Conservation (phyloP, 768 basidiomycete genomes). For the Termitomyces sp. region DNA sequence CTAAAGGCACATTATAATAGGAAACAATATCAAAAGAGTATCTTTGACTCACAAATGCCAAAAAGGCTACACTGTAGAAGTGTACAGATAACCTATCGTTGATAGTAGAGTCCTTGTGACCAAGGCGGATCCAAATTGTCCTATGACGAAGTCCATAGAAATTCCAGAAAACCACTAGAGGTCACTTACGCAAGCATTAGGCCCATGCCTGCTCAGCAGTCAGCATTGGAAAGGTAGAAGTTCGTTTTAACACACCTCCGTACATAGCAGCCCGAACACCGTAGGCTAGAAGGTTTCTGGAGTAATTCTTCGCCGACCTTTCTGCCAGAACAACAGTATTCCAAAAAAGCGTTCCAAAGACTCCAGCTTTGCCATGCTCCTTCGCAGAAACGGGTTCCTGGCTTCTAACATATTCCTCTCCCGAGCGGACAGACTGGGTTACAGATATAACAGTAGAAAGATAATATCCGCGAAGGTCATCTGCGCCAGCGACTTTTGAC, state of each 20-base stretch:
- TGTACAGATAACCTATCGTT: constrained; percentile 47
- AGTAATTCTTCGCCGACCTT: constrained; percentile 44
- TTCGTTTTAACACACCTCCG: constrained; percentile 24
- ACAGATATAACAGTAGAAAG: constrained; percentile 16
- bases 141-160: constrained; percentile 28
- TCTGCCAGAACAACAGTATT: constrained; percentile 44
- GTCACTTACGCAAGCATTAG: constrained; percentile 36
- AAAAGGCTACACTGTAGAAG: constrained; percentile 54
- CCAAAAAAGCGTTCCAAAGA: constrained; percentile 28
- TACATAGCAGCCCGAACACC: constrained; percentile 56
- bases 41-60: constrained; percentile 35
- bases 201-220: constrained; percentile 30
- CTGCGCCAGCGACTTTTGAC: constrained; percentile 13
- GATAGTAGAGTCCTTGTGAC: constrained; percentile 31
- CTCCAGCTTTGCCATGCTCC: constrained; percentile 24
- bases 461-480: constrained; percentile 32
- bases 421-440: not conserved
- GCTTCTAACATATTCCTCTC: not conserved
- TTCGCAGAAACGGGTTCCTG: not conserved
- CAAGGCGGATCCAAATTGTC: constrained; percentile 48
- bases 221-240: not conserved
- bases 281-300: constrained; percentile 51
- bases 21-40: not conserved
- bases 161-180: not conserved
- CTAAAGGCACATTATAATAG: constrained; percentile 14